A percentile compares a stretch with the other conserved stretches of the same genome.
phyloP scores from a whole-genome alignment of 2,329 filamentous ascomycete species.

The Boeremia exigua region DNA sequence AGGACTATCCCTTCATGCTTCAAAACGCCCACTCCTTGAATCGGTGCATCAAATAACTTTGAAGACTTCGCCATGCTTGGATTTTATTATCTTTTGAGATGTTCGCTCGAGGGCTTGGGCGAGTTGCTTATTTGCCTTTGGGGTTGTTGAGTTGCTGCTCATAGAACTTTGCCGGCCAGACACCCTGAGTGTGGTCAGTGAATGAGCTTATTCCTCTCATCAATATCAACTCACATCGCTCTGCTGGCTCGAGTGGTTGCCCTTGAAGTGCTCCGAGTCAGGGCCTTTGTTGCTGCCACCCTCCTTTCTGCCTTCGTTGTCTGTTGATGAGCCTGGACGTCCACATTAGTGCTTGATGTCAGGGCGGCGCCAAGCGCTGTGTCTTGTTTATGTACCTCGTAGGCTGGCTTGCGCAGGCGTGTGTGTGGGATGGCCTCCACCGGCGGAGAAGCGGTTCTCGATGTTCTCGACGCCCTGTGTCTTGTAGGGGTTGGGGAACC shows the following conservation, averaged over 20 bases:
- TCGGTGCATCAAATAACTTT: conserved; percentile 3
- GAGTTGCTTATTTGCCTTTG: conserved; percentile 40
- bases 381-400: conserved; percentile 31
- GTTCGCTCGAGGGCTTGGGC: neutral
- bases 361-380: neutral
- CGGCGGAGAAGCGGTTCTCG: conserved; percentile 42
- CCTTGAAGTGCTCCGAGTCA: conserved; percentile 36
- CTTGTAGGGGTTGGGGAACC: conserved; percentile 49
- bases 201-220: neutral
- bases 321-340: conserved; percentile 25
- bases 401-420: conserved; percentile 37
- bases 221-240: conserved; percentile 24
- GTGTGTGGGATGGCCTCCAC: conserved; percentile 41
- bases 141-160: conserved; percentile 40
- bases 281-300: conserved; percentile 34
- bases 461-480: conserved; percentile 44
- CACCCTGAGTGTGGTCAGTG: conserved; percentile 21
- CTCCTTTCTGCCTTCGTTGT: conserved; percentile 34
- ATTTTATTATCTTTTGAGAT: neutral
- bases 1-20: conserved; percentile 1
- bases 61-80: neutral
- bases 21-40: conserved; percentile 8
- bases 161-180: conserved; percentile 42
- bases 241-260: conserved; percentile 36
- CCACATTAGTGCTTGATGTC: neutral